Conservation (phyloP, 768 basidiomycete genomes). For the Boletus bicolor region DNA sequence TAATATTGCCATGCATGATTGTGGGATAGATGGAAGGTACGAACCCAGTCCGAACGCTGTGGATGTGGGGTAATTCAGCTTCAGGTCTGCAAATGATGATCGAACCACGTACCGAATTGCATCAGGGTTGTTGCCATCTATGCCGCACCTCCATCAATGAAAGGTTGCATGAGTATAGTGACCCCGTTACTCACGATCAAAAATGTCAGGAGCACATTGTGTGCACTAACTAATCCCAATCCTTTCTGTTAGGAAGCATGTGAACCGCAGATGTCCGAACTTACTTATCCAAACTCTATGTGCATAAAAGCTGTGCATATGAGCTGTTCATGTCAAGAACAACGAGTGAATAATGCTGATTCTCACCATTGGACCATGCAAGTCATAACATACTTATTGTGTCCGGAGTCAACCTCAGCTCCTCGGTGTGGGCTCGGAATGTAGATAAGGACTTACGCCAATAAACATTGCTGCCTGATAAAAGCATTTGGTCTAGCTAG, state of each 20-base stretch:
- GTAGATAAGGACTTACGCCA: neutral
- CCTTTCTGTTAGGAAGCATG: neutral
- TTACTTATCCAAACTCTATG: constrained; percentile 17
- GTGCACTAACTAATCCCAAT: neutral
- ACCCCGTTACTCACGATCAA: constrained; percentile 2
- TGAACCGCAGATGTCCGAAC: neutral
- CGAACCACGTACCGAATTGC: constrained; percentile 3
- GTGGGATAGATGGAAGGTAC: neutral
- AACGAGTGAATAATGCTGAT: no score
- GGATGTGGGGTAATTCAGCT: neutral
- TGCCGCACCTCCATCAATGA: neutral
- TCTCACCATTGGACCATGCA: constrained; percentile 13
- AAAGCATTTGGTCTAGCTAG: neutral
- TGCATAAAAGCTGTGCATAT: constrained; percentile 8
- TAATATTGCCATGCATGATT: neutral
- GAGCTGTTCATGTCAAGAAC: neutral
- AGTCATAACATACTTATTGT: neutral
- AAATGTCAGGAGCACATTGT: neutral
- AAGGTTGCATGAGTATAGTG: neutral
- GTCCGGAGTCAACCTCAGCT: neutral
- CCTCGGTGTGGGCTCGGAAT: no score
- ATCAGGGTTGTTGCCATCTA: neutral
- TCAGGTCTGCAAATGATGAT: neutral
- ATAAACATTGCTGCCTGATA: neutral
- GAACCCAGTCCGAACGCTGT: constrained; percentile 6